Evolutionary conservation across 2,329 filamentous ascomycete genomes (phyloP), one percentile per base, ranked within the genome.

Genomic region (Epichloe bromicola): DNA sequence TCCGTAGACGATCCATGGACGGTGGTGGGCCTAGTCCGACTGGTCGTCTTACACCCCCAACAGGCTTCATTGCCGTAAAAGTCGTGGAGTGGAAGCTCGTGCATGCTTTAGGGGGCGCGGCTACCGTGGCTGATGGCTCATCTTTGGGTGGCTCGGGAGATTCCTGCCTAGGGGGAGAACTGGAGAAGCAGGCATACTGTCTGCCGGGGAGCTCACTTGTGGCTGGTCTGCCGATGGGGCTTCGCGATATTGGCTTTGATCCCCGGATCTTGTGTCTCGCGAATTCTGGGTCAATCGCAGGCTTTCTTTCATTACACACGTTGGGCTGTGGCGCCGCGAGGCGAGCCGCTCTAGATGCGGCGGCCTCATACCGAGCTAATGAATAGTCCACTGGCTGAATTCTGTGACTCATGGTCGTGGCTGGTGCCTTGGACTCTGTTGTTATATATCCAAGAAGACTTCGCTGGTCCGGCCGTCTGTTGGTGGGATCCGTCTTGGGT

Each of bases 111-210:
- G 59, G 30, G 58, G 58, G 51, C 6, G 65, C 61, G 4, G 63
- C 57, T 34, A 61, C 60, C 17, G 62, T 55, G 1, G 55, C 58
- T 5, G 55, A 46, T 15, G 60, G 48, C n/a, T 61, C 54, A 11
- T 55, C 54, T 11, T 61, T 57, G 30, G 39, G 8, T 5, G 56
- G 53, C 17, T 58, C 54, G 4, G 58, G 57, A 5, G 58, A 59
- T 3, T 54, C 34, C 2, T 62, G 61, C n/a, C 61, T 60, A 3
- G 68, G 62, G 4, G 4, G 79, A 77, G 78, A 79, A 63, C 78
- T 82, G 0, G 78, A 81, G 59, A 82, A 80, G 54, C 72, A 75
- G 1, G 70, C 62, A 56, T 86, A 85, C 7, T 66, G 65, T 48
- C 73, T 74, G 50, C 63, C 65, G 2, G 65, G 10, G 8, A 55